These are phyloP conservation scores for Aspergillus cejpii DNA, from an alignment of 2,329 filamentous ascomycete species.

Conservation along the genomic window DNA sequence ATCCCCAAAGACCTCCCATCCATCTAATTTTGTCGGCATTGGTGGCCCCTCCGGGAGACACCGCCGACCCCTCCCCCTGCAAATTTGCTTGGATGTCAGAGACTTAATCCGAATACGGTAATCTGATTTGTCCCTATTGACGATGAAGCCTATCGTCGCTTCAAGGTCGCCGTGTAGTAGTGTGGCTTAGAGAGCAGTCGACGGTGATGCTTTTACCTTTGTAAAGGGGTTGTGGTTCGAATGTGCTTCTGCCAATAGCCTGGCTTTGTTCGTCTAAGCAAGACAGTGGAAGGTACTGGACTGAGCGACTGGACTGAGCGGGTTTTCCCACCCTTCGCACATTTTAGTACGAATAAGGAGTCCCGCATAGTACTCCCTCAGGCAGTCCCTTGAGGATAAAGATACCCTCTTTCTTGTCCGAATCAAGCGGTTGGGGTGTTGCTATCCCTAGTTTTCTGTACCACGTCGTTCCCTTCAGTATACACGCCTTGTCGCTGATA, in stretches of 20 bases:
- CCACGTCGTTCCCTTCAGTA: slow-evolving; percentile 24
- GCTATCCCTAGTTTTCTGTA: slow-evolving; percentile 13
- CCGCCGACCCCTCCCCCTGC: slow-evolving; percentile 17
- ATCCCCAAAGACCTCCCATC: slow-evolving; percentile 4
- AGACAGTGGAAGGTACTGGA: slow-evolving; percentile 14
- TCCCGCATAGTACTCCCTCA: slow-evolving; percentile 25
- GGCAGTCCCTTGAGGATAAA: slow-evolving; percentile 17
- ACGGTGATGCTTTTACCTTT: slow-evolving; percentile 1
- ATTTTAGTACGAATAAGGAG: slow-evolving; percentile 25
- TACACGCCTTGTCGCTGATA: slow-evolving; percentile 16
- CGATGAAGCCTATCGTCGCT: background rate
- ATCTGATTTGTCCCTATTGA: slow-evolving; percentile 2
- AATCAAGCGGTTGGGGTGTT: slow-evolving; percentile 16
- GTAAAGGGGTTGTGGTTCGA: slow-evolving; percentile 6
- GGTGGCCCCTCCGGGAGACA: slow-evolving; percentile 16
- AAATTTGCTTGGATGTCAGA: slow-evolving; percentile 12
- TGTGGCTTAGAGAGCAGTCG: background rate
- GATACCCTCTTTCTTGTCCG: slow-evolving; percentile 19
- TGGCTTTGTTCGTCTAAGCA: slow-evolving; percentile 12
- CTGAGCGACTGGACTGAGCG: slow-evolving; percentile 17
- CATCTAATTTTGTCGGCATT: slow-evolving; percentile 13
- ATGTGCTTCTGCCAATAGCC: slow-evolving; percentile 8
- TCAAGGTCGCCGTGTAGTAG: background rate
- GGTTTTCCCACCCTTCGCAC: slow-evolving; percentile 21
- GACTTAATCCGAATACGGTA: background rate